These are phyloP conservation scores for Grosmannia clavigera DNA, from an alignment of 2,329 filamentous ascomycete species.

Conservation along the genomic window DNA sequence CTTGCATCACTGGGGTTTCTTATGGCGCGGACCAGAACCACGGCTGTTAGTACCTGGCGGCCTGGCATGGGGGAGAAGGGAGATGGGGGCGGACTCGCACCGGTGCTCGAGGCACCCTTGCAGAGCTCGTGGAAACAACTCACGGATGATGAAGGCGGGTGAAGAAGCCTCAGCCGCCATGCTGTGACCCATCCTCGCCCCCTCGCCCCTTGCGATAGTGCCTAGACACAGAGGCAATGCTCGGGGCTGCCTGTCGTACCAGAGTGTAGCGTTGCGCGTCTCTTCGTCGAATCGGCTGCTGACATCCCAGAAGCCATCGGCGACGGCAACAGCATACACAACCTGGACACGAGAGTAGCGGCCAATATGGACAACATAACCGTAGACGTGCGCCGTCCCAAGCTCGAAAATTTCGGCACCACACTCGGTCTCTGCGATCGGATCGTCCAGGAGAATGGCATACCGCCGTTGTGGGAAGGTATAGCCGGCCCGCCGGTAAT, in stretches of 20 bases:
- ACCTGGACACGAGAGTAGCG: constrained; percentile 4
- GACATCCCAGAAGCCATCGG: not conserved
- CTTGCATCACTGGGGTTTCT: not conserved
- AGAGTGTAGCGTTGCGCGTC: constrained; percentile 1
- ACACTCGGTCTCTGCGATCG: not conserved
- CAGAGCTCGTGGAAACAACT: not conserved
- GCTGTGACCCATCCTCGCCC: not conserved
- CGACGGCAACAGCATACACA: not conserved
- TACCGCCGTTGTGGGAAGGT: constrained; percentile 3
- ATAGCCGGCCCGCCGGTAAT: not conserved
- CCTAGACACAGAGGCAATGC: not conserved
- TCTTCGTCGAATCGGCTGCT: constrained; percentile 4
- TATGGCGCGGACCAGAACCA: not conserved
- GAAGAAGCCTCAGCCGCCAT: not conserved
- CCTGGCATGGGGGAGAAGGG: not conserved
- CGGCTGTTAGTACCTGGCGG: not conserved
- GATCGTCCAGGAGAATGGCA: not conserved
- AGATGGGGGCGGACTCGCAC: not conserved
- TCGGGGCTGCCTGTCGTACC: not conserved
- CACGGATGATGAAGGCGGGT: not conserved
- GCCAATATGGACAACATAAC: constrained; percentile 1
- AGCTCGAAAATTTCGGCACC: not conserved
- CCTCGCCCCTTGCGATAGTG: not conserved
- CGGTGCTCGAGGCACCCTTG: not conserved
- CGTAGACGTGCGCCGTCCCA: not conserved